A percentile compares a stretch with the other conserved stretches of the same genome.
Evolutionary conservation across 169 alveolate genomes (phyloP).

Genomic region (Perkinsus chesapeaki): DNA sequence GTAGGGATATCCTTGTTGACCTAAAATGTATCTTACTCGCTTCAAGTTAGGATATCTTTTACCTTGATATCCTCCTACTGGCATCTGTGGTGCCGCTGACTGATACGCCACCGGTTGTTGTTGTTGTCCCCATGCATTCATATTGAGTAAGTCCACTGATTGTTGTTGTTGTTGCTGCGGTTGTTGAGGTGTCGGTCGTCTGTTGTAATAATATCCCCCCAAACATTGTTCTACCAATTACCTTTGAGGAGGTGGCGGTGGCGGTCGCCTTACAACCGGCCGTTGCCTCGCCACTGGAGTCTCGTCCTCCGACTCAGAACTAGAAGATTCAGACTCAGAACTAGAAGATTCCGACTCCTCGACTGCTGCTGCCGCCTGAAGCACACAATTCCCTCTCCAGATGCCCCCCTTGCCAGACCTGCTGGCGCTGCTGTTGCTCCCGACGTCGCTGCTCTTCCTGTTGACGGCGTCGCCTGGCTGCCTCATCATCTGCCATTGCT

Average conservation of each 20-base stretch:
- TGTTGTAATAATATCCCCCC: neutral
- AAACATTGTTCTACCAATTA: neutral
- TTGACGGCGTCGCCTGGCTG: neutral
- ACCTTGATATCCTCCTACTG: neutral
- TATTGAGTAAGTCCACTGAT: neutral
- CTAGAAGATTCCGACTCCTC: neutral
- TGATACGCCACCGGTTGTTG: neutral
- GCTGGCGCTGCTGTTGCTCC: neutral
- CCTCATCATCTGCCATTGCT: neutral
- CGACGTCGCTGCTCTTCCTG: neutral
- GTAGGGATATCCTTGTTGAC: neutral
- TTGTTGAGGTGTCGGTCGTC: neutral
- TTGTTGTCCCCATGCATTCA: neutral
- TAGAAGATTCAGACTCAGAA: neutral
- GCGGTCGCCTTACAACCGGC: neutral
- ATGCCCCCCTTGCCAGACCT: neutral
- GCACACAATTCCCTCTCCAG: neutral
- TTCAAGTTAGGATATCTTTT: too few relatives aligned
- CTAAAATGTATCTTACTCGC: too few relatives aligned
- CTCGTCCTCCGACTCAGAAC: neutral
- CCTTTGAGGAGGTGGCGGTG: neutral
- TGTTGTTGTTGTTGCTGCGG: neutral
- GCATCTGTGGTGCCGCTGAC: neutral
- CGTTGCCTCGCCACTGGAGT: neutral
- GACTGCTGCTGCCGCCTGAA: neutral